A percentile compares a stretch with the other conserved stretches of the same genome.
These are phyloP conservation scores for Alternaria sp. DNA, from an alignment of 2,329 filamentous ascomycete species.

Conservation along the genomic window DNA sequence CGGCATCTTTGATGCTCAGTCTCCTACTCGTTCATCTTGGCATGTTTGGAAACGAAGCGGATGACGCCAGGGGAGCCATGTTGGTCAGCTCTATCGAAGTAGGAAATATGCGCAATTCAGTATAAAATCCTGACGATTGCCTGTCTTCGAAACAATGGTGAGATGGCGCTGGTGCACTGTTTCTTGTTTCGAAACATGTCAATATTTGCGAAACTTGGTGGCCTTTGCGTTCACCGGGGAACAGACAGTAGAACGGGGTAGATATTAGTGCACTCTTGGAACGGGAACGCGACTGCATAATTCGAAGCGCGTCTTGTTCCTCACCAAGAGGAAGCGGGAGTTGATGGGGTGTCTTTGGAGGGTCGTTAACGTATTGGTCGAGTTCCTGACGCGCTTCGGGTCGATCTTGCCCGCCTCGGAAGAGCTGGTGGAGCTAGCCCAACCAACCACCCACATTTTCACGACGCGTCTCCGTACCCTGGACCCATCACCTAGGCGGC, in stretches of 20 bases:
- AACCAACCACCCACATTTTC: neutral
- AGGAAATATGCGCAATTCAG: neutral
- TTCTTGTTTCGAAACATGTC: slow-evolving; percentile 14
- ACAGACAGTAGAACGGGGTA: neutral
- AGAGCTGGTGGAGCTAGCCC: neutral
- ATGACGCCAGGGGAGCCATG: slow-evolving; percentile 2
- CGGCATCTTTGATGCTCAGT: neutral
- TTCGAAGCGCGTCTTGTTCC: neutral
- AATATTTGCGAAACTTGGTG: slow-evolving; percentile 2
- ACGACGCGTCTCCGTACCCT: neutral
- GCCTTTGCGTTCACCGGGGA: neutral
- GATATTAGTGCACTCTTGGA: neutral
- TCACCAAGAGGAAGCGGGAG: neutral
- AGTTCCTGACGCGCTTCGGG: neutral
- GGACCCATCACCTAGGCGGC: neutral
- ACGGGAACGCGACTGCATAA: neutral
- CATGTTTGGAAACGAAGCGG: neutral
- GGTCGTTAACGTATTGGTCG: neutral
- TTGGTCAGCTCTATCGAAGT: slow-evolving; percentile 3
- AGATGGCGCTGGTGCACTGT: slow-evolving; percentile 4
- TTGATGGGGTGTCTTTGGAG: neutral
- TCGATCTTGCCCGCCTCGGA: neutral
- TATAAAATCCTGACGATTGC: neutral
- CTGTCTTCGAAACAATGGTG: slow-evolving; percentile 11
- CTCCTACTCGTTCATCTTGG: neutral